A percentile compares a stretch with the other conserved stretches of the same genome.
Conservation (phyloP, 805 yeast species). For the Saccharomycopsis sp. region DNA sequence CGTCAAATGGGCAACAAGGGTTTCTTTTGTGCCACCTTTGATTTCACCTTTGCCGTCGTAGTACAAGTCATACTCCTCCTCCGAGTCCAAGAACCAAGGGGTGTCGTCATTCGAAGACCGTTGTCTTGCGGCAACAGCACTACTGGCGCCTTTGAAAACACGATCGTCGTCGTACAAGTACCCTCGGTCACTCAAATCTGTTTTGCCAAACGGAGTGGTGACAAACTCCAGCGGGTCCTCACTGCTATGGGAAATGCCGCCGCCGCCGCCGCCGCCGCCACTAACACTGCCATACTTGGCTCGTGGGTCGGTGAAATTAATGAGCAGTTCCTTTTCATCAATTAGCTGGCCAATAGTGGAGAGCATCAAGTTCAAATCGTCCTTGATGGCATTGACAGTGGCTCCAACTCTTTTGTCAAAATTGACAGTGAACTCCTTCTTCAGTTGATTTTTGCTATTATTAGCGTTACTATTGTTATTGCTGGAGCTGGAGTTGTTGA, state of each 20-base stretch:
- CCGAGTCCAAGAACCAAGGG: conserved; percentile 70
- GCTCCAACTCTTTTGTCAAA: conserved; percentile 26
- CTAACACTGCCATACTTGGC: no score
- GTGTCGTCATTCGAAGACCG: conserved; percentile 27
- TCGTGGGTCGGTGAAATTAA: conserved; percentile 68
- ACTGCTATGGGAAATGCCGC: conserved; percentile 61
- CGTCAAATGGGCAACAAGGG: conserved; percentile 71
- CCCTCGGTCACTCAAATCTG: conserved; percentile 24
- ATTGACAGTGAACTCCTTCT: conserved; percentile 25
- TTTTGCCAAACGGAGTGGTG: no score
- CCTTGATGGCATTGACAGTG: conserved; percentile 29
- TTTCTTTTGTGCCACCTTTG: conserved; percentile 76
- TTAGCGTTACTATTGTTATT: conserved; percentile 12
- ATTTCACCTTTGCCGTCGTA: conserved; percentile 63
- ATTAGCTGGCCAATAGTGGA: conserved; percentile 47
- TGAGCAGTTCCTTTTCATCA: conserved; percentile 59
- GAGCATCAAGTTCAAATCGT: conserved; percentile 29
- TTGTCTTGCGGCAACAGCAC: no score
- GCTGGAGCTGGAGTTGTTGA: no score
- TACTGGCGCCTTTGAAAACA: conserved; percentile 20
- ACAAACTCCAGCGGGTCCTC: no score
- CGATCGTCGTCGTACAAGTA: conserved; percentile 17
- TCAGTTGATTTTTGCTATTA: no score
- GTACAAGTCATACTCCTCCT: conserved; percentile 47
- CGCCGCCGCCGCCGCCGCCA: no score